Conservation (phyloP, 768 basidiomycete genomes). For the Phylloporus rhodoxanthus region DNA sequence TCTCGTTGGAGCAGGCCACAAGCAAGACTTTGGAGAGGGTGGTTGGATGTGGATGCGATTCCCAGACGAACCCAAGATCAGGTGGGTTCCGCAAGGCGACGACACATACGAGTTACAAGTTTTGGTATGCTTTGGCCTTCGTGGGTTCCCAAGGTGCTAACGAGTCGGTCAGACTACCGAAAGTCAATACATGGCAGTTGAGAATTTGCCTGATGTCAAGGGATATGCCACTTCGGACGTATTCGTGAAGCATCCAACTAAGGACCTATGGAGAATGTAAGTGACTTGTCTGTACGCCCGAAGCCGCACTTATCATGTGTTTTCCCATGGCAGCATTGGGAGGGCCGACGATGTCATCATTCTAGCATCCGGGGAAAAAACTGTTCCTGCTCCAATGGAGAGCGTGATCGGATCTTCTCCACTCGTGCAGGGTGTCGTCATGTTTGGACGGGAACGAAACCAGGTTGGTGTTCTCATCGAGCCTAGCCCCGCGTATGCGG, state of each 20-base stretch:
- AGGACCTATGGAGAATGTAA: slow-evolving; percentile 34
- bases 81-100: slow-evolving; percentile 31
- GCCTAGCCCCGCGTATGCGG: slow-evolving; percentile 5
- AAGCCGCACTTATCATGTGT: not conserved
- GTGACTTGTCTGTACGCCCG: not conserved
- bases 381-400: slow-evolving; percentile 27
- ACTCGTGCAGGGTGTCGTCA: too few species aligned
- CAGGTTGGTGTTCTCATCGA: slow-evolving; percentile 32
- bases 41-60: slow-evolving; percentile 36
- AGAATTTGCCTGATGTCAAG: slow-evolving; percentile 35
- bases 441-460: slow-evolving; percentile 32
- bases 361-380: slow-evolving; percentile 16
- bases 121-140: slow-evolving; percentile 22
- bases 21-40: slow-evolving; percentile 11
- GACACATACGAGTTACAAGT: slow-evolving; percentile 35
- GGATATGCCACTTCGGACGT: slow-evolving; percentile 43
- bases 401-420: slow-evolving; percentile 17
- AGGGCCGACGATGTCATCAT: slow-evolving; percentile 35
- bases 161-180: slow-evolving; percentile 3
- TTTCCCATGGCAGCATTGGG: slow-evolving; percentile 18
- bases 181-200: slow-evolving; percentile 10
- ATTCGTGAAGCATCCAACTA: slow-evolving; percentile 40
- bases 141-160: not conserved
- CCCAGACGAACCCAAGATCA: slow-evolving; percentile 17
- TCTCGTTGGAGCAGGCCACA: not conserved